Evolutionary conservation across 2,329 filamentous ascomycete species (phyloP).

Genomic region (Botryotinia globosa): DNA sequence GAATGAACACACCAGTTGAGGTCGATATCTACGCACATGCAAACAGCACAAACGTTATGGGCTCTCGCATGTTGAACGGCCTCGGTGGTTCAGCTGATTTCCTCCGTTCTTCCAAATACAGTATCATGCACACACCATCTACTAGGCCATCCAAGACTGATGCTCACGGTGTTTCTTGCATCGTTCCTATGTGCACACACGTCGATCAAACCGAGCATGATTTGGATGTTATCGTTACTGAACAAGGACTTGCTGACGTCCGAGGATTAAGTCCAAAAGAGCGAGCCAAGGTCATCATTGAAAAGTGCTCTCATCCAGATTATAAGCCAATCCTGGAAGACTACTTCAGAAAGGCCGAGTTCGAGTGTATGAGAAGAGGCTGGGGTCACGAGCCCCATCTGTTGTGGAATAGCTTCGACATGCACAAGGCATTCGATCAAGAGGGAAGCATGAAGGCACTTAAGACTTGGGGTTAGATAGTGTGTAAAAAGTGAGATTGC

Average conservation of each 20-base stretch:
- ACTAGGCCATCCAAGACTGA: slow-evolving; percentile 79
- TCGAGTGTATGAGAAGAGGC: slow-evolving; percentile 79
- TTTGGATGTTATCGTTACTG: slow-evolving; percentile 80
- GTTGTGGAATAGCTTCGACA: slow-evolving; percentile 81
- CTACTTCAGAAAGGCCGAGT: slow-evolving; percentile 84
- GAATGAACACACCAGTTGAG: slow-evolving; percentile 93
- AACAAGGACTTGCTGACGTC: slow-evolving; percentile 77
- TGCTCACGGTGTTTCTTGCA: slow-evolving; percentile 77
- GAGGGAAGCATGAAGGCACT: slow-evolving; percentile 72
- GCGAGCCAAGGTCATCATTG: slow-evolving; percentile 79
- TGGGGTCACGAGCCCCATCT: slow-evolving; percentile 89
- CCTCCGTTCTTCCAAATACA: slow-evolving; percentile 75
- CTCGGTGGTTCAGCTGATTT: slow-evolving; percentile 81
- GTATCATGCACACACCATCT: slow-evolving; percentile 89
- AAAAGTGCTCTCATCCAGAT: slow-evolving; percentile 81
- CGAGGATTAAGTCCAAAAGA: slow-evolving; percentile 76
- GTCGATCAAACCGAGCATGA: slow-evolving; percentile 93
- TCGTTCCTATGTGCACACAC: slow-evolving; percentile 92
- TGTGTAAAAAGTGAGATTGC: neutral
- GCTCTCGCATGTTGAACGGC: slow-evolving; percentile 82
- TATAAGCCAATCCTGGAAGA: slow-evolving; percentile 79
- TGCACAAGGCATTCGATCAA: slow-evolving; percentile 79
- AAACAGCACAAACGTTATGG: slow-evolving; percentile 88
- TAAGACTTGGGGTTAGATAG: slow-evolving; percentile 37
- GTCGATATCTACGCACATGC: slow-evolving; percentile 94